phyloP scores from a whole-genome alignment of 2,329 filamentous ascomycete genomes.

The Aspergillus felis region DNA sequence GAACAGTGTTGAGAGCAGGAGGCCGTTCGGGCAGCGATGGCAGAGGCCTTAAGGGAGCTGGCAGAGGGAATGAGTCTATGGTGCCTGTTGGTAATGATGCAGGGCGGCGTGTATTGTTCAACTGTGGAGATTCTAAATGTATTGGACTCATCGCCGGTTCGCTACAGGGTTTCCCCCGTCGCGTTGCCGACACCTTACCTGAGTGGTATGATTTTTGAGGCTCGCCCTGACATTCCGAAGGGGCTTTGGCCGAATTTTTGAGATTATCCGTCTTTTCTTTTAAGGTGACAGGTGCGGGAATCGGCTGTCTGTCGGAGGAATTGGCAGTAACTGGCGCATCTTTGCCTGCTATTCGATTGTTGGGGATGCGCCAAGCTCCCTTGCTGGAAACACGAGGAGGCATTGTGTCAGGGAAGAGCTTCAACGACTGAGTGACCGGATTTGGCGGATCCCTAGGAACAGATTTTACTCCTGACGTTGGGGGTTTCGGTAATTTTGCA shows the following conservation, averaged over 20 bases:
- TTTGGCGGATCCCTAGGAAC: constrained; percentile 7
- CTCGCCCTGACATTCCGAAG: background rate
- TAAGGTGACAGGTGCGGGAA: background rate
- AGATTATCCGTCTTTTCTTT: background rate
- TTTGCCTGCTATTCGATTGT: constrained; percentile 11
- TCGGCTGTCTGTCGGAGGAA: background rate
- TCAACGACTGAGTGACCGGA: constrained; percentile 20
- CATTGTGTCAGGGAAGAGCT: constrained; percentile 32
- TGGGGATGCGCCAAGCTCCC: constrained; percentile 21
- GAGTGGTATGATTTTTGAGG: background rate
- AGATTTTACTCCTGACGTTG: constrained; percentile 7
- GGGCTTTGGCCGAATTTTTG: background rate
- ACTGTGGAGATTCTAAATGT: constrained; percentile 1
- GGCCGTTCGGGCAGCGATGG: constrained; percentile 28
- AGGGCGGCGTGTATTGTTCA: constrained; percentile 13
- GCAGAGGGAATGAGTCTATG: constrained; percentile 32
- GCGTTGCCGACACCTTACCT: background rate
- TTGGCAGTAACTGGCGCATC: background rate
- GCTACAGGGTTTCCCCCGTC: background rate
- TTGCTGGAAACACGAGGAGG: constrained; percentile 30
- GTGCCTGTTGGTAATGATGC: constrained; percentile 23
- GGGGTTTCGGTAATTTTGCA: background rate
- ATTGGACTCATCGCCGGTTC: background rate
- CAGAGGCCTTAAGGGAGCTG: constrained; percentile 32
- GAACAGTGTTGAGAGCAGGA: constrained; percentile 6